These are phyloP conservation scores for Debaryomyces psychrophilus DNA, from an alignment of 1,139 yeast species.

Conservation along the genomic window DNA sequence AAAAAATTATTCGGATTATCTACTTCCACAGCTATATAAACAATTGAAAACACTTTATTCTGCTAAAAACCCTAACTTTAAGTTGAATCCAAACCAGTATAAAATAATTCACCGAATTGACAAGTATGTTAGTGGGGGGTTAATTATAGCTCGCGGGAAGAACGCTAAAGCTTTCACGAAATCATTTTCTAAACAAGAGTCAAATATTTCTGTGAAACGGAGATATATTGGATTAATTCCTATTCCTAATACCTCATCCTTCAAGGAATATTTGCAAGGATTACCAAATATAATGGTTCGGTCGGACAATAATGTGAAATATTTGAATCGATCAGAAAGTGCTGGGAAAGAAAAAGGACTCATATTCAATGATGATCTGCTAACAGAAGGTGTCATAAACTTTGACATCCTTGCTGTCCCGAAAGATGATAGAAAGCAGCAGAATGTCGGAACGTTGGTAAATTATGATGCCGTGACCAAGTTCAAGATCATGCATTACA, in stretches of 20 bases:
- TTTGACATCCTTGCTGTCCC: conserved; percentile 17
- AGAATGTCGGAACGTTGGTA: not conserved
- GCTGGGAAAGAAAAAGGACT: conserved; percentile 12
- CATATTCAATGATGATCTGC: conserved; percentile 9
- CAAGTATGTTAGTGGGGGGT: conserved; percentile 30
- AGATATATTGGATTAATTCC: conserved; percentile 26
- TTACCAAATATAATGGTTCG: not conserved
- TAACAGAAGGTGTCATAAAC: conserved; percentile 18
- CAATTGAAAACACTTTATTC: conserved; percentile 16
- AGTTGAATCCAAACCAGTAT: conserved; percentile 18
- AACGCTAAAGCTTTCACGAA: conserved; percentile 4
- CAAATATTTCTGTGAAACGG: conserved; percentile 16
- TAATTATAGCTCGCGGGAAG: conserved; percentile 20
- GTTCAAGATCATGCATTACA: conserved; percentile 17
- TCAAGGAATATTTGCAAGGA: not conserved
- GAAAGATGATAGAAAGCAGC: conserved; percentile 15
- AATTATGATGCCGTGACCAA: conserved; percentile 19
- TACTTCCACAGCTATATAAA: conserved; percentile 21
- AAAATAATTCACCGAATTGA: conserved; percentile 28
- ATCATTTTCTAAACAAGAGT: conserved; percentile 3
- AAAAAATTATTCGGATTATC: conserved; percentile 11
- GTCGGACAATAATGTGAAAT: not conserved
- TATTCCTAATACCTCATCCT: not conserved
- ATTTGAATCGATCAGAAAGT: not conserved
- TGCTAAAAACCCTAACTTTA: conserved; percentile 12